Conservation (phyloP, 352 stramenopile species). For the Phytophthora megakarya region DNA sequence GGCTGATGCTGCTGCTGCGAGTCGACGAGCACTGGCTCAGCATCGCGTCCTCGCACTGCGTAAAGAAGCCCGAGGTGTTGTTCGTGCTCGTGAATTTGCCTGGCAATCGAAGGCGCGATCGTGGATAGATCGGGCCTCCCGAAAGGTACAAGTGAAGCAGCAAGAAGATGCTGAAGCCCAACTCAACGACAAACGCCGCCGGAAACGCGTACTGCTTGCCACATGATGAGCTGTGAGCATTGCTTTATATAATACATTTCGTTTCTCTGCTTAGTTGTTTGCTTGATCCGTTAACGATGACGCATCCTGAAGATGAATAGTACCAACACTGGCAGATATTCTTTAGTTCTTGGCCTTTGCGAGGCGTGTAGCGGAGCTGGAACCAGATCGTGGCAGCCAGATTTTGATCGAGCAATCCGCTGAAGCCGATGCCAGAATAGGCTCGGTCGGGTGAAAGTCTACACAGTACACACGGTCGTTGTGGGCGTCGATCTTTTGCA, state of each 20-base stretch:
- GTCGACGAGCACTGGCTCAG: slow-evolving; percentile 66
- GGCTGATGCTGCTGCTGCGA: slow-evolving; percentile 73
- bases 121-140: slow-evolving; percentile 87
- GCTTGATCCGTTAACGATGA: neutral
- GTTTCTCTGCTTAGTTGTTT: slow-evolving; percentile 18
- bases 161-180: slow-evolving; percentile 87
- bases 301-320: neutral
- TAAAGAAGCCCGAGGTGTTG: slow-evolving; percentile 78
- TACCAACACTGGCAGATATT: neutral
- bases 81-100: slow-evolving; percentile 70
- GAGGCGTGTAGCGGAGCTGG: slow-evolving; percentile 46
- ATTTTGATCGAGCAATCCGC: slow-evolving; percentile 89
- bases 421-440: slow-evolving; percentile 85
- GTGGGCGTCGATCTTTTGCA: slow-evolving; percentile 88
- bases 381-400: slow-evolving; percentile 71
- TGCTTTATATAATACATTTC: slow-evolving; percentile 34
- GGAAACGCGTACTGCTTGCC: slow-evolving; percentile 61
- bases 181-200: slow-evolving; percentile 71
- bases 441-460: slow-evolving; percentile 86
- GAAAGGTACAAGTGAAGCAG: slow-evolving; percentile 92
- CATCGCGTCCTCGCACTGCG: slow-evolving; percentile 76
- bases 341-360: slow-evolving; percentile 65
- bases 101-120: slow-evolving; percentile 81
- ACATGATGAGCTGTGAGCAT: slow-evolving; percentile 10
- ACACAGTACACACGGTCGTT: slow-evolving; percentile 90